These are phyloP conservation scores for Sarocladiaceae sp. DNA, from an alignment of 2,329 filamentous ascomycete species.

Conservation along the genomic window DNA sequence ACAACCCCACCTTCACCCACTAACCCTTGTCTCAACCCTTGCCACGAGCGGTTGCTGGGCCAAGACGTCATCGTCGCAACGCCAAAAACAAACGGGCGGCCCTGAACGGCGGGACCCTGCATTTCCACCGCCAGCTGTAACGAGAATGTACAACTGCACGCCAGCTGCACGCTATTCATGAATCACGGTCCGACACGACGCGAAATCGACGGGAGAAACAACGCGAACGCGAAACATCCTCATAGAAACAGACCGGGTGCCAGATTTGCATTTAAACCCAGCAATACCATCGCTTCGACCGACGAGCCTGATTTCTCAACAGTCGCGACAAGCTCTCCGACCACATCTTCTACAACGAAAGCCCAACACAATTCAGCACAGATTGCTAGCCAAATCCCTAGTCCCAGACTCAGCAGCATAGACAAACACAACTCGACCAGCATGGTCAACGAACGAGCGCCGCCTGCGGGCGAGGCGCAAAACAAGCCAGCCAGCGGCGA, in stretches of 20 bases:
- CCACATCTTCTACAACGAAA: conserved; percentile 5
- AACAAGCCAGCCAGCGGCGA: conserved; percentile 16
- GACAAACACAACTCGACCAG: too few species aligned
- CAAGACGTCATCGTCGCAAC: conserved; percentile 7
- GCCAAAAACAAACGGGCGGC: conserved; percentile 5
- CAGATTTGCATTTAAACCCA: conserved; percentile 12
- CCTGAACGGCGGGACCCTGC: background rate
- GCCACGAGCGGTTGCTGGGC: conserved; percentile 1
- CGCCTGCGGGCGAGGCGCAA: conserved; percentile 34
- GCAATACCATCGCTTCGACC: conserved; percentile 13
- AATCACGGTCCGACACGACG: background rate
- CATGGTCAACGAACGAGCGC: conserved; percentile 47
- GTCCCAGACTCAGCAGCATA: too few species aligned
- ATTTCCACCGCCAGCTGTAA: background rate
- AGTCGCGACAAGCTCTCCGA: background rate
- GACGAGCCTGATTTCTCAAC: conserved; percentile 12
- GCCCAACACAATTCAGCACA: too few species aligned
- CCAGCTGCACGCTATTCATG: background rate
- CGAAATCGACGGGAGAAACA: background rate
- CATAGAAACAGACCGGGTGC: conserved; percentile 11
- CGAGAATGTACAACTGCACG: background rate
- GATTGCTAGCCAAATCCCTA: too few species aligned
- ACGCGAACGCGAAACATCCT: background rate
- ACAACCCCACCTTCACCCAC: too few species aligned
- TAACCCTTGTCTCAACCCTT: background rate